A percentile compares a stretch with the other conserved stretches of the same genome.
phyloP scores from a whole-genome alignment of 2,329 filamentous ascomycete genomes.

The Neofusicoccum sp. region DNA sequence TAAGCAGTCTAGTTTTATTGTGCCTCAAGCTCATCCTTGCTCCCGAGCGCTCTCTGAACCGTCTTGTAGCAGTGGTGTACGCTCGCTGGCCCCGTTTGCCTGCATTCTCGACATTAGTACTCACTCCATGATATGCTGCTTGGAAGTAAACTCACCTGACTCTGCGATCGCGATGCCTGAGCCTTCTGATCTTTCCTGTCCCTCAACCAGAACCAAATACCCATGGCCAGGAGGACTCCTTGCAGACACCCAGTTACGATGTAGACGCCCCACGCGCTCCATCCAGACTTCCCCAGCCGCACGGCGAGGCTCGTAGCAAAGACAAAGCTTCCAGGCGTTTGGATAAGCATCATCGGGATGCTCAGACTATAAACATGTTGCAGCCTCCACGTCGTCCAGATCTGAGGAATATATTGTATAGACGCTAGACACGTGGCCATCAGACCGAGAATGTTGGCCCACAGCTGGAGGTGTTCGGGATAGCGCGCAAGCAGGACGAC shows the following conservation, averaged over 20 bases:
- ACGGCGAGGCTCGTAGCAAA: slow-evolving; percentile 83
- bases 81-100: background rate
- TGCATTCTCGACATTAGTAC: background rate
- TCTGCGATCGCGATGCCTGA: background rate
- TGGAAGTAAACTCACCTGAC: background rate
- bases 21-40: too few relatives aligned
- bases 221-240: slow-evolving; percentile 76
- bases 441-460: slow-evolving; percentile 84
- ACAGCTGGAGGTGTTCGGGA: slow-evolving; percentile 65
- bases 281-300: slow-evolving; percentile 76
- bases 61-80: background rate
- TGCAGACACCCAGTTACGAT: slow-evolving; percentile 84
- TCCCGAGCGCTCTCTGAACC: background rate
- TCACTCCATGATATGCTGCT: background rate
- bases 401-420: slow-evolving; percentile 93
- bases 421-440: slow-evolving; percentile 74
- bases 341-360: slow-evolving; percentile 97
- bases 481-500: slow-evolving; percentile 65
- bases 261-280: slow-evolving; percentile 95
- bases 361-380: slow-evolving; percentile 88
- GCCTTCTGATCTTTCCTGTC: slow-evolving; percentile 29
- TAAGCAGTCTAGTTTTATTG: too few relatives aligned
- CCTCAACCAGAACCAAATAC: slow-evolving; percentile 69
- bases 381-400: slow-evolving; percentile 83
- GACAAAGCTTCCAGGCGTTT: slow-evolving; percentile 87